phyloP scores from a whole-genome alignment of 116 monocot genomes.

The Dioscorea cayenensis region DNA sequence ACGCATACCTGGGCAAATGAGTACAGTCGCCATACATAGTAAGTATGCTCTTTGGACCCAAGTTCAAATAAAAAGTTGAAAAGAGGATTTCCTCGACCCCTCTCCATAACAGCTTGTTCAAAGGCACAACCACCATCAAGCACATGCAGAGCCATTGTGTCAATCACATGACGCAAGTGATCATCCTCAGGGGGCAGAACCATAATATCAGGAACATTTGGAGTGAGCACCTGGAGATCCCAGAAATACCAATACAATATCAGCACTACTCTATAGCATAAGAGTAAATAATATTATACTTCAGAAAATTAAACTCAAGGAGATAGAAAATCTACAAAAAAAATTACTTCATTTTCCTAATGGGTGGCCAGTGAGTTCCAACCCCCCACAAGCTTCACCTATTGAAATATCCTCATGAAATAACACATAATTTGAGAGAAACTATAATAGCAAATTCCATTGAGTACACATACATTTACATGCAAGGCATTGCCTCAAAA shows the following conservation, averaged over 20 bases:
- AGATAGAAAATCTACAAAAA: not conserved
- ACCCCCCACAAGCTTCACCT: not conserved
- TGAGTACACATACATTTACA: too few relatives aligned
- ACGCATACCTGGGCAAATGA: constrained; percentile 95
- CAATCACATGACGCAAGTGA: constrained; percentile 78
- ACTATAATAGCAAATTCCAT: not conserved
- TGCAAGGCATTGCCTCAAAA: too few relatives aligned
- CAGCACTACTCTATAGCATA: not conserved
- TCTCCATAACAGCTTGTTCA: constrained; percentile 99
- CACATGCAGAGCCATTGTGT: constrained; percentile 95
- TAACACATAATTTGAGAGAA: not conserved
- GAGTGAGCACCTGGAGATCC: constrained; percentile 76
- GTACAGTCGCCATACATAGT: constrained; percentile 98
- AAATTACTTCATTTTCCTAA: not conserved
- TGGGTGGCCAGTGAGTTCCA: not conserved
- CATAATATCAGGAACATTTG: constrained; percentile 95
- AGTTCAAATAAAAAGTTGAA: constrained; percentile 97
- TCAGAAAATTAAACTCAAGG: not conserved
- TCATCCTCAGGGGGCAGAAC: constrained; percentile 85
- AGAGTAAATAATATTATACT: too few relatives aligned
- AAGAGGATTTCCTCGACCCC: constrained; percentile 88
- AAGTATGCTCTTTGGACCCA: constrained; percentile 95
- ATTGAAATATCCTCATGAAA: not conserved
- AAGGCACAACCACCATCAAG: constrained; percentile 99
- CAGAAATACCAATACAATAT: not conserved